Conservation (phyloP, 176 grass and related monocot genomes). For the Ananas comosus region DNA sequence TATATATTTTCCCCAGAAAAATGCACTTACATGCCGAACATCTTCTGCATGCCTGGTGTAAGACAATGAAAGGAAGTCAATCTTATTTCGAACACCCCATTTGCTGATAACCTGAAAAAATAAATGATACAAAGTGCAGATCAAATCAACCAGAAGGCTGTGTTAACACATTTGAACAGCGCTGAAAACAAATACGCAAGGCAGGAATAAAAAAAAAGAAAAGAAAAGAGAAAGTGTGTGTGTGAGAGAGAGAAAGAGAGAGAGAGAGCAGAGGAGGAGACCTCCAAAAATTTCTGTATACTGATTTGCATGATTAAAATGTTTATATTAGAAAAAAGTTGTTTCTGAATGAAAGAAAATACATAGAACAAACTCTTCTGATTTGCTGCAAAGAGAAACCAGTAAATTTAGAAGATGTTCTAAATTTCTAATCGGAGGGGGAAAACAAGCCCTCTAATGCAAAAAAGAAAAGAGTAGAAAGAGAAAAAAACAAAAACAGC, state of each 20-base stretch:
- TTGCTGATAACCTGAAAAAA: constrained; percentile 77
- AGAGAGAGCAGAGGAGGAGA: background rate
- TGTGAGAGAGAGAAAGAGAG: no score
- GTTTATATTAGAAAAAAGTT: background rate
- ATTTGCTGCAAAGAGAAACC: no score
- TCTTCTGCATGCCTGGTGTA: constrained; percentile 95
- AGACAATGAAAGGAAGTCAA: constrained; percentile 93
- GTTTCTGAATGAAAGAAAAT: no score
- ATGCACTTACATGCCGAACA: constrained; percentile 60
- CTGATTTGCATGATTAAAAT: background rate
- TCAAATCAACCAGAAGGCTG: background rate
- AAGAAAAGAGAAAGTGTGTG: no score
- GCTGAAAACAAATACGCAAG: no score
- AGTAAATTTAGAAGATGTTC: no score
- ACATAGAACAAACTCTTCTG: no score
- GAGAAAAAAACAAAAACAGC: background rate
- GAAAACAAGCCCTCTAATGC: background rate
- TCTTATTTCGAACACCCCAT: constrained; percentile 93
- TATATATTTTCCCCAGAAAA: background rate
- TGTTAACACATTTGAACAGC: background rate
- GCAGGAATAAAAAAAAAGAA: no score
- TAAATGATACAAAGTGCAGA: background rate
- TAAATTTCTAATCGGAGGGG: background rate
- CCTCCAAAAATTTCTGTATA: background rate
- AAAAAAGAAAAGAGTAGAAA: background rate